Evolutionary conservation across 106 monocot genomes (phyloP).

Genomic region (Platanthera zijinensis): DNA sequence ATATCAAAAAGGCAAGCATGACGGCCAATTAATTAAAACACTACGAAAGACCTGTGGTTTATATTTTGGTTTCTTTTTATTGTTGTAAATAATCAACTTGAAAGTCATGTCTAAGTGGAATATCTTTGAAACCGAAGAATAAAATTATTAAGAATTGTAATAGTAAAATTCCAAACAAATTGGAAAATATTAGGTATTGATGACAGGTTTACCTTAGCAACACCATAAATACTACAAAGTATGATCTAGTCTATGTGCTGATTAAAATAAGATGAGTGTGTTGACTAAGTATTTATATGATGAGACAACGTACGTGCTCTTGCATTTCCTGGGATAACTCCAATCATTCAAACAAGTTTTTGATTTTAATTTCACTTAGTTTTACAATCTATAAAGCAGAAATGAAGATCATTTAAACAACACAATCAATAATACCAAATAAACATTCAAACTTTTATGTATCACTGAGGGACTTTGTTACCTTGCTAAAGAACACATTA

Average conservation of each 20-base stretch:
- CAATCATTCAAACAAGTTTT: conserved; percentile 81
- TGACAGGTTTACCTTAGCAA: conserved; percentile 56
- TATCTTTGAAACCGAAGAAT: conserved; percentile 36
- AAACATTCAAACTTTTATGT: background rate
- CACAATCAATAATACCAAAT: background rate
- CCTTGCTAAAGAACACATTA: conserved; percentile 84
- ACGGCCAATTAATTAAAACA: conserved; percentile 75
- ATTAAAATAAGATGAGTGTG: conserved; percentile 78
- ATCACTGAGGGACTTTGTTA: conserved; percentile 5
- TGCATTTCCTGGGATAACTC: conserved; percentile 57
- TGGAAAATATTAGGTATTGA: background rate
- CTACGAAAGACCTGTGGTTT: conserved; percentile 94
- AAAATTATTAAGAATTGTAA: background rate
- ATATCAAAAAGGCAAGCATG: conserved; percentile 9
- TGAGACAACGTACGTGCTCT: conserved; percentile 62
- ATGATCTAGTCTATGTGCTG: conserved; percentile 94
- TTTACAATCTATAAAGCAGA: conserved; percentile 51
- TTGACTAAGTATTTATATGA: conserved; percentile 79
- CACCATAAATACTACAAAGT: conserved; percentile 86
- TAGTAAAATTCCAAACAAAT: background rate
- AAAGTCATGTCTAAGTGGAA: conserved; percentile 70
- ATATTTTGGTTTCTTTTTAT: conserved; percentile 85
- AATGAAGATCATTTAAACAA: background rate
- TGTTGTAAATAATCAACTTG: conserved; percentile 89
- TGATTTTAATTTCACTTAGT: conserved; percentile 77